A percentile compares a stretch with the other conserved stretches of the same genome.
Evolutionary conservation across 345 rosid genomes (phyloP).

Genomic region (Capsella bursapastoris): DNA sequence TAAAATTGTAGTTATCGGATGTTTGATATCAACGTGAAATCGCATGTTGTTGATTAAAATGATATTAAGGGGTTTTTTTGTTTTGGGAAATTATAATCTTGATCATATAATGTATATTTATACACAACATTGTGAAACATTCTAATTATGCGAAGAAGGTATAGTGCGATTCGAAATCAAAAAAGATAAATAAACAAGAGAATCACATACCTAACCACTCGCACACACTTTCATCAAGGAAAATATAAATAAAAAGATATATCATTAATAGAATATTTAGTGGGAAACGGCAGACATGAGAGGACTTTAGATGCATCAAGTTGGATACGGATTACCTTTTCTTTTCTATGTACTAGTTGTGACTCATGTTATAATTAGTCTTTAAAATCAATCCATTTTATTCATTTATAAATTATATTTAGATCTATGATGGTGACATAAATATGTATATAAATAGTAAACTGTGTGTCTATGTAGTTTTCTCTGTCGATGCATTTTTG

Average conservation of each 20-base stretch:
- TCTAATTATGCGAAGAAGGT: neutral
- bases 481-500: too few species aligned
- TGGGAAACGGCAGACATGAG: neutral
- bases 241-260: conserved; percentile 9
- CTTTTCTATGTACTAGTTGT: neutral
- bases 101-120: neutral
- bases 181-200: neutral
- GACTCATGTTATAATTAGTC: neutral
- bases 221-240: conserved; percentile 32
- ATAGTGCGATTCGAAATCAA: conserved; percentile 30
- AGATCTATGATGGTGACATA: too few species aligned
- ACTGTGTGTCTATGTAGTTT: too few species aligned
- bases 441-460: too few species aligned
- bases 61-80: too few species aligned
- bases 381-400: neutral
- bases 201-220: conserved; percentile 48
- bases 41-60: neutral
- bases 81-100: neutral
- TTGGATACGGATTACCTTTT: neutral
- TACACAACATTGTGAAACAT: neutral
- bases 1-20: neutral
- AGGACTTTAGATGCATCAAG: conserved; percentile 4
- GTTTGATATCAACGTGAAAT: neutral
- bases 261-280: conserved; percentile 2
- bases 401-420: neutral